Evolutionary conservation across 768 basidiomycete species (phyloP), one percentile per base, ranked within the genome.

Genomic region (Suillus occidentalis): DNA sequence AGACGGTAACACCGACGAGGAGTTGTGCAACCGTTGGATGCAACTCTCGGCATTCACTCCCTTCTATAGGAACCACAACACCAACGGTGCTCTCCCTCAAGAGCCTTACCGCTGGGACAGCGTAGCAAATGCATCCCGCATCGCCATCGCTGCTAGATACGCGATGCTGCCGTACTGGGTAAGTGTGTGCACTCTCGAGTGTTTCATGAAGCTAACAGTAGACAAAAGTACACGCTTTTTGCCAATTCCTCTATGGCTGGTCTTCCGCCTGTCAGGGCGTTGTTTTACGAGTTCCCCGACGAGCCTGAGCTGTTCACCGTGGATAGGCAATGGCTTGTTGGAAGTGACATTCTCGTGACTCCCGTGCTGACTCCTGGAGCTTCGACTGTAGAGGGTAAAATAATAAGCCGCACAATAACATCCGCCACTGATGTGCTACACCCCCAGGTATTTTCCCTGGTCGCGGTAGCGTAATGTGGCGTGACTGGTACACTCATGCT

Each of bases 21-120:
- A 93, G 72, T 81, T 94, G 12, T 91, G 90, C 76, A 88, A 87
- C 66, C 84, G 92, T 20, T 94, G 92, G 92, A 92, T 91, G 91
- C 87, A 89, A 73, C 82, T 93, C n/a, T 82, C 89, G 4, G 92
- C 91, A 1, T 94, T 94, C 73, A 83, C 84, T 34, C 92, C 92
- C 6, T 94, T 94, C 81, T 92, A 86, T 74, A 81, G 92, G 60
- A 94, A 94, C 73, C 92, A 94, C 73, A 91, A 91, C 66, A 75
- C 81, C 39, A 79, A 78, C 61, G 85, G 85, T 28, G 88, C 89
- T 6, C 79, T 91, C 36, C 77, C 86, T n/a, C 92, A 93, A 73
- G 91, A 93, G 70, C 90, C 91, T 3, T 94, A 89, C 69, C 80
- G 85, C 49, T 94, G 92, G 91, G 89, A 90, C 62, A 89, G 87